Conservation (phyloP, 495 filamentous ascomycete genomes). For the Trichoderma virens region DNA sequence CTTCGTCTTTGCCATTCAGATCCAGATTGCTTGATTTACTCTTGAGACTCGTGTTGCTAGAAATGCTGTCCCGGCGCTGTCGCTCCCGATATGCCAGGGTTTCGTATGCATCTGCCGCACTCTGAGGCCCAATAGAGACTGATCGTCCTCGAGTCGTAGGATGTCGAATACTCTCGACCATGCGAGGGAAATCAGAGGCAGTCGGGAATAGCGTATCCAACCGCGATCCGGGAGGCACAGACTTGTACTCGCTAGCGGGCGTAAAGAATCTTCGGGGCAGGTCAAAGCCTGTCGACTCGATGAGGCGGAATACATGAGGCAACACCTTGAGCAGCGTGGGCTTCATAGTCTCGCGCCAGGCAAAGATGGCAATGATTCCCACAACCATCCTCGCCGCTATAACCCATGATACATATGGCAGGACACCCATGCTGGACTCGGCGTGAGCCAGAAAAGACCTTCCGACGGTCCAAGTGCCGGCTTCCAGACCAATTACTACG, state of each 20-base stretch:
- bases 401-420: constrained; percentile 55
- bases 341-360: constrained; percentile 84
- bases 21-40: constrained; percentile 9
- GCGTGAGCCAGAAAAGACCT: constrained; percentile 41
- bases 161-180: constrained; percentile 72
- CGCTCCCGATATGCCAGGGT: constrained; percentile 87
- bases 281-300: constrained; percentile 69
- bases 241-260: constrained; percentile 81
- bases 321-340: constrained; percentile 67
- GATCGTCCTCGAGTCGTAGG: constrained; percentile 63
- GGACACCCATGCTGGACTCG: constrained; percentile 47
- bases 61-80: constrained; percentile 66
- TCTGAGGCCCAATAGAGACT: constrained; percentile 88
- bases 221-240: constrained; percentile 66
- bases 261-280: constrained; percentile 85
- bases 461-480: constrained; percentile 74
- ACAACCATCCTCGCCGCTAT: constrained; percentile 59
- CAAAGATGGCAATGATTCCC: constrained; percentile 75
- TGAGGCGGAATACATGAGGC: constrained; percentile 77
- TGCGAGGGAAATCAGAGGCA: constrained; percentile 70
- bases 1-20: constrained; percentile 10
- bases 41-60: constrained; percentile 21
- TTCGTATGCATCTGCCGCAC: constrained; percentile 92
- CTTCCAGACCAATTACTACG: constrained; percentile 72
- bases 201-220: constrained; percentile 83